Percentiles rank a stretch among this genome's conserved stretches.
Evolutionary conservation across 2,329 filamentous ascomycete species (phyloP).

Genomic region (Chrysosporium queenslandicum): DNA sequence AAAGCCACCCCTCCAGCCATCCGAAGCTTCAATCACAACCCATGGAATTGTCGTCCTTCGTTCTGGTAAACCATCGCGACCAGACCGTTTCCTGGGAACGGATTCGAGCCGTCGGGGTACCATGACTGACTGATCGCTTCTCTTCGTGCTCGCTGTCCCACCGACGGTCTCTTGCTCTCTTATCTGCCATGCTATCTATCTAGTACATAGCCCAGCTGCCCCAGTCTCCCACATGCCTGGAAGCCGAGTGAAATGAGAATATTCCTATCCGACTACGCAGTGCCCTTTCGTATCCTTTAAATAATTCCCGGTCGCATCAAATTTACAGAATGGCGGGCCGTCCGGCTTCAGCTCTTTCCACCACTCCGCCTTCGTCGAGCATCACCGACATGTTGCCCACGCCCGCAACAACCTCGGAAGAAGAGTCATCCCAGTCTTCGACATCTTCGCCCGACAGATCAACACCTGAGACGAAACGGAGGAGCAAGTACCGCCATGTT

Average conservation of each 20-base stretch:
- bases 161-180: neutral
- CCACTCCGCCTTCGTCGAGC: neutral
- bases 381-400: neutral
- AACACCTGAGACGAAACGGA: constrained; percentile 24
- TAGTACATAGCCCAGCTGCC: neutral
- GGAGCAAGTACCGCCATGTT: constrained; percentile 79
- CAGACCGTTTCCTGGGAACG: neutral
- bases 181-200: neutral
- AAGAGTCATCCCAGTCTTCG: constrained; percentile 2
- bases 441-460: neutral
- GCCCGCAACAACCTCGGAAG: constrained; percentile 2
- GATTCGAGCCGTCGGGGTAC: neutral
- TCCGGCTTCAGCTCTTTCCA: neutral
- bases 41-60: neutral
- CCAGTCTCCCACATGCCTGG: constrained; percentile 1
- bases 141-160: neutral
- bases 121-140: neutral
- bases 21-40: neutral
- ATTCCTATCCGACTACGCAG: neutral
- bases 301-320: neutral
- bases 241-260: neutral
- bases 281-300: neutral
- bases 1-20: neutral
- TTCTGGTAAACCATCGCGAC: neutral
- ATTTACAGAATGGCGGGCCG: neutral